These are phyloP conservation scores for Spathaspora sp. DNA, from an alignment of 1,139 yeast species.

Conservation along the genomic window DNA sequence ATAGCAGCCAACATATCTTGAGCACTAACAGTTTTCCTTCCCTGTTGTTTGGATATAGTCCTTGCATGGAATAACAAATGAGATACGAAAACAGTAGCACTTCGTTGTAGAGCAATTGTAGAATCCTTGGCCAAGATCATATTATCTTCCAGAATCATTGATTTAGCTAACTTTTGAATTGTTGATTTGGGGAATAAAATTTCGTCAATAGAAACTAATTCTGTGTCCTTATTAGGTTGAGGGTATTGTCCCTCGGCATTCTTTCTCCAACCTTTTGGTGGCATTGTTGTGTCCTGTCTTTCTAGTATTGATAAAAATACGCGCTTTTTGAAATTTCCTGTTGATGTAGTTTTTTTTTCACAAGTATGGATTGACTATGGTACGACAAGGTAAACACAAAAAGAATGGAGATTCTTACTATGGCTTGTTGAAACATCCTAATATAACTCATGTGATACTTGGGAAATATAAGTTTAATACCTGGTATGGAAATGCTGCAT, in stretches of 20 bases:
- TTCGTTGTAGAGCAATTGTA: conserved; percentile 61
- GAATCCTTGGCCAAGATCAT: conserved; percentile 64
- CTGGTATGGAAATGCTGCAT: conserved; percentile 86
- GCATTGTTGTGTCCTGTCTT: conserved; percentile 48
- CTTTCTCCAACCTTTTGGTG: conserved; percentile 83
- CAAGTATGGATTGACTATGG: conserved; percentile 5
- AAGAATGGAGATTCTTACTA: conserved; percentile 33
- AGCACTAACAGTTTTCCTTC: conserved; percentile 61
- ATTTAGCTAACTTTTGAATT: conserved; percentile 57
- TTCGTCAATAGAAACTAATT: conserved; percentile 64
- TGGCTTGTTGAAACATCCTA: conserved; percentile 60
- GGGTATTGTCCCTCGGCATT: conserved; percentile 68
- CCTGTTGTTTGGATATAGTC: conserved; percentile 47
- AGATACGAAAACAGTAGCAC: conserved; percentile 73
- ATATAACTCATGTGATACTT: conserved; percentile 62
- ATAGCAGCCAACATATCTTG: conserved; percentile 65
- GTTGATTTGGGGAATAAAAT: conserved; percentile 67
- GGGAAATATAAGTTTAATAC: conserved; percentile 69
- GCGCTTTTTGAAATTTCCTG: not conserved
- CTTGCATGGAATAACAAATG: conserved; percentile 65
- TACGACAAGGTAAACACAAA: conserved; percentile 1
- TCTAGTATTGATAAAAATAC: not conserved
- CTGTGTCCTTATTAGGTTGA: conserved; percentile 52
- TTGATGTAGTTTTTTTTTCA: conserved; percentile 1
- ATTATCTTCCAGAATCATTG: conserved; percentile 31